phyloP scores from a whole-genome alignment of 2,329 filamentous ascomycete genomes.

The Ilyonectria destructans region DNA sequence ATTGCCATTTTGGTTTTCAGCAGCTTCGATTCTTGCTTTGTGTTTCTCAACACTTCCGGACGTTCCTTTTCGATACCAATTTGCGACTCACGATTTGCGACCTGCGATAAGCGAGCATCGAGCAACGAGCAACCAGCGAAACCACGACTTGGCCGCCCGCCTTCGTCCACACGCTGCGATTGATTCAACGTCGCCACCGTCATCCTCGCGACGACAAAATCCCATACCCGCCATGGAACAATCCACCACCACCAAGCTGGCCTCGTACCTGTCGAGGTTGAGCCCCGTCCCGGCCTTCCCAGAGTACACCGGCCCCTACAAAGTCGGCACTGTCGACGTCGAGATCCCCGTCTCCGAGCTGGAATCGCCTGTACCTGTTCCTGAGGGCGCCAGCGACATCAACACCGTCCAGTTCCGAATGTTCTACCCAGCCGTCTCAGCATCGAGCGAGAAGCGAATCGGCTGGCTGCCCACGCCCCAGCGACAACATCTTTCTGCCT shows the following conservation, averaged over 20 bases:
- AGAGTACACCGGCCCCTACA: constrained; percentile 80
- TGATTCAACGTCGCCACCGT: constrained; percentile 22
- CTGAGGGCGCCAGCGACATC: constrained; percentile 71
- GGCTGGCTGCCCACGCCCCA: constrained; percentile 87
- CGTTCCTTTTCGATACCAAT: not conserved
- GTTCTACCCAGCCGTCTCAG: constrained; percentile 81
- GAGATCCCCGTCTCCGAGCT: constrained; percentile 81
- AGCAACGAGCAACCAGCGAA: not conserved
- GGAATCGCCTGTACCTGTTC: constrained; percentile 67
- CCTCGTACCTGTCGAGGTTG: constrained; percentile 68
- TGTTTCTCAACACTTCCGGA: not conserved
- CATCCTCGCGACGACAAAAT: not conserved
- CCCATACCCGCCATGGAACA: constrained; percentile 39
- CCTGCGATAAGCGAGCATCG: not conserved
- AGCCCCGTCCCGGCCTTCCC: constrained; percentile 83
- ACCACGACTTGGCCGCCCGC: not conserved
- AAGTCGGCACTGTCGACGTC: constrained; percentile 81
- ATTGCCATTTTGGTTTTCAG: not conserved
- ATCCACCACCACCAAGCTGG: constrained; percentile 57
- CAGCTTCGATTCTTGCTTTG: not conserved
- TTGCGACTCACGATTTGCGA: not conserved
- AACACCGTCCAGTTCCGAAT: constrained; percentile 85
- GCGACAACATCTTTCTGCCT: constrained; percentile 80
- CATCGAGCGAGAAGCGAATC: constrained; percentile 71
- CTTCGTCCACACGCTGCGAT: not conserved